phyloP scores from a whole-genome alignment of 1,284 basidiomycete genomes.

The Agroathelia rolfsii region DNA sequence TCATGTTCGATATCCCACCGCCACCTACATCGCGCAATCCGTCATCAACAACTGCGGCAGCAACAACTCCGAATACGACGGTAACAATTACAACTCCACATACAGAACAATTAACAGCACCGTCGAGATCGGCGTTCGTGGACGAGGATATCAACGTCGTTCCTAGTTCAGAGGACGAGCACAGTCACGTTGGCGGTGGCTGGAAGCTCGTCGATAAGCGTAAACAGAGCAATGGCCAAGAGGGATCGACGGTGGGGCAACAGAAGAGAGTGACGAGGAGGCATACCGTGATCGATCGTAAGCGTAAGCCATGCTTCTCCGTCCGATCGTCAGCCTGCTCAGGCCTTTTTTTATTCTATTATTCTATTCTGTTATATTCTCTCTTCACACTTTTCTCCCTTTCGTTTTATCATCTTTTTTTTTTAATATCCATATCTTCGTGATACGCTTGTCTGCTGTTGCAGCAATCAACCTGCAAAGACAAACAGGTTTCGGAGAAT shows the following conservation, averaged over 20 bases:
- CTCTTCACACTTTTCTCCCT: slow-evolving; percentile 19
- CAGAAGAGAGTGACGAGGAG: slow-evolving; percentile 35
- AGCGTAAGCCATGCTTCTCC: slow-evolving; percentile 26
- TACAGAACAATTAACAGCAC: slow-evolving; percentile 19
- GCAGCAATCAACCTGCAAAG: slow-evolving; percentile 9
- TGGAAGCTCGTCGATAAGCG: slow-evolving; percentile 37
- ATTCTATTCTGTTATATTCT: slow-evolving; percentile 1
- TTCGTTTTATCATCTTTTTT: slow-evolving; percentile 10
- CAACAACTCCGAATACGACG: no score
- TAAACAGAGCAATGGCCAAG: no score
- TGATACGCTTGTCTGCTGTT: slow-evolving; percentile 6
- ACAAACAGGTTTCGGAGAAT: no score
- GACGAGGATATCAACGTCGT: slow-evolving; percentile 27
- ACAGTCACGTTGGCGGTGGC: slow-evolving; percentile 25
- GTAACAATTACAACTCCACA: slow-evolving; percentile 7
- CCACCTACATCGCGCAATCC: slow-evolving; percentile 34
- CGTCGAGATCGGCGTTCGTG: slow-evolving; percentile 13
- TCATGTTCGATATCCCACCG: slow-evolving; percentile 73
- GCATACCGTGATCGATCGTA: slow-evolving; percentile 46
- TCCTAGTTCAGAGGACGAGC: slow-evolving; percentile 36
- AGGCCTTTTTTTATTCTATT: background rate
- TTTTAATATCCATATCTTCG: slow-evolving; percentile 6
- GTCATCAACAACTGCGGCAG: background rate
- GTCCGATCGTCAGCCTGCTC: slow-evolving; percentile 1
- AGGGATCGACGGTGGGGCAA: slow-evolving; percentile 18